Conservation (phyloP, 495 filamentous ascomycete species). For the Aspergillus sclerotiicarbonarius region DNA sequence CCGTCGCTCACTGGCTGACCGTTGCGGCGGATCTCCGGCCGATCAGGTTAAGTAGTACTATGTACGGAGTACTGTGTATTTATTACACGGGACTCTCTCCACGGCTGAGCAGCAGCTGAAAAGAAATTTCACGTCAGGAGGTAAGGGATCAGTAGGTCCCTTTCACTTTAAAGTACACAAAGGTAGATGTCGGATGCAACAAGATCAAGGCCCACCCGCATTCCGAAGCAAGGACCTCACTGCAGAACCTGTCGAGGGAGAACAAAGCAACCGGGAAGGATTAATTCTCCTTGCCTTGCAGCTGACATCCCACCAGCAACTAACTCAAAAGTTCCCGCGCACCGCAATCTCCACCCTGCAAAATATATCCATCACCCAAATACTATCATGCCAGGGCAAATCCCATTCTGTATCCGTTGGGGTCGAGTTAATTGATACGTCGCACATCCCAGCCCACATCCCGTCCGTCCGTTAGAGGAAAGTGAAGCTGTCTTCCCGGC, state of each 20-base stretch:
- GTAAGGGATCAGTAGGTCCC: too few relatives aligned
- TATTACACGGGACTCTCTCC: too few relatives aligned
- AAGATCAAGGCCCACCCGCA: too few relatives aligned
- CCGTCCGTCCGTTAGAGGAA: neutral
- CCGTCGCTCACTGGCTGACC: constrained; percentile 2
- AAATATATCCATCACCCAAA: too few relatives aligned
- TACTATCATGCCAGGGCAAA: too few relatives aligned
- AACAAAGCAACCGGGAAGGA: neutral
- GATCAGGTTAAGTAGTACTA: neutral
- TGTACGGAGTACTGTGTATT: too few relatives aligned
- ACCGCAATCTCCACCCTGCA: neutral
- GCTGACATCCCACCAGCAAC: neutral
- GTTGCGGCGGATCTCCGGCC: constrained; percentile 13
- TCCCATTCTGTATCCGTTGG: neutral
- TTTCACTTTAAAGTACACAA: too few relatives aligned
- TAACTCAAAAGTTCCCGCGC: neutral
- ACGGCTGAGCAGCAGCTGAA: too few relatives aligned
- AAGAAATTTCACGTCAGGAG: too few relatives aligned
- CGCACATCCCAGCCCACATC: neutral
- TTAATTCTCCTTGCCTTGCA: neutral
- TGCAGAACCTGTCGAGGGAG: neutral
- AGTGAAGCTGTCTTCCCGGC: neutral
- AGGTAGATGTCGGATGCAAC: too few relatives aligned
- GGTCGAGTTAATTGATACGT: neutral
- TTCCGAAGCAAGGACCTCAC: neutral